phyloP scores from a whole-genome alignment of 371 early-diverging fungal genomes.

The Mortierella sp. region DNA sequence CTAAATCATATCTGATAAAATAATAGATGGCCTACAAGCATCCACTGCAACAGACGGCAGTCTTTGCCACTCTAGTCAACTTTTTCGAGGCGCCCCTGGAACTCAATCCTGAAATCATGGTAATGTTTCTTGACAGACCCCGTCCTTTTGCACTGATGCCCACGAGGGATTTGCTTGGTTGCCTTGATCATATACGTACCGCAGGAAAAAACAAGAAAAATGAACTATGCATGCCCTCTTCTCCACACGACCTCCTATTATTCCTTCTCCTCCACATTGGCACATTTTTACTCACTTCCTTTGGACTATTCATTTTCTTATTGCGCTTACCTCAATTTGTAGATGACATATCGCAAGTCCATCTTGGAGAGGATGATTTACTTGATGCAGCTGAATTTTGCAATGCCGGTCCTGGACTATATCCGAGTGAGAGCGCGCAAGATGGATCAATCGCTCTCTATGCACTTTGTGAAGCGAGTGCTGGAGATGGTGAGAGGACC shows the following conservation, averaged over 20 bases:
- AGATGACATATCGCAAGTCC: constrained; percentile 73
- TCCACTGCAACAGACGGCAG: constrained; percentile 71
- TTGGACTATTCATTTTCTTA: not conserved
- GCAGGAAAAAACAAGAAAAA: not conserved
- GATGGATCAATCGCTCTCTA: constrained; percentile 70
- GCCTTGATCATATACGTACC: not conserved
- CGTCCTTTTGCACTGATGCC: not conserved
- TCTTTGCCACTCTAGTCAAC: constrained; percentile 70
- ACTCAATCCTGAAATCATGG: constrained; percentile 71
- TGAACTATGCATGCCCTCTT: too few species aligned
- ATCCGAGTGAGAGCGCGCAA: constrained; percentile 61
- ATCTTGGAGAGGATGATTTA: constrained; percentile 76
- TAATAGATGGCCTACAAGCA: constrained; percentile 71
- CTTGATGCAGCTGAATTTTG: constrained; percentile 73
- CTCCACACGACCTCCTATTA: not conserved
- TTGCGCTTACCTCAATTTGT: constrained; percentile 16
- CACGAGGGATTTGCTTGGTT: not conserved
- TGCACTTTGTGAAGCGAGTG: constrained; percentile 68
- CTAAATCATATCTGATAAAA: not conserved
- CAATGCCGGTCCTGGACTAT: constrained; percentile 70
- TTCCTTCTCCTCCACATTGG: not conserved
- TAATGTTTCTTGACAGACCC: constrained; percentile 32
- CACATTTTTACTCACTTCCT: not conserved
- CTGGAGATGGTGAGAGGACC: constrained; percentile 65
- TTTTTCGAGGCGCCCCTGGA: constrained; percentile 63